Evolutionary conservation across 129 eudicot genomes (phyloP), one percentile per base, ranked within the genome.

Genomic region (Tanacetum coccineum): DNA sequence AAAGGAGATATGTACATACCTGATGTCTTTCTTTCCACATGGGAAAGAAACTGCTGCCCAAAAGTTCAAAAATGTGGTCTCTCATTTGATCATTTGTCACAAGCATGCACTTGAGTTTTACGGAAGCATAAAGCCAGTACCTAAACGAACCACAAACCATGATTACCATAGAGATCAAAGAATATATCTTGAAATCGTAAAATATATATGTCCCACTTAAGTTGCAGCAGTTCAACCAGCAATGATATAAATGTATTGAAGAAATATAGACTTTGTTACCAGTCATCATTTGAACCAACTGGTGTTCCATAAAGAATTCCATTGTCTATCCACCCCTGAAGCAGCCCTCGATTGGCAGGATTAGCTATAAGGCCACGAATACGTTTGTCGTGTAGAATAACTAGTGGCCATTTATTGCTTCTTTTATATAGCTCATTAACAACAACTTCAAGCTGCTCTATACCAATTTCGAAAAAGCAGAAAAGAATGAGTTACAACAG

Each of bases 1-100:
- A 47, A 20, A 30, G 17, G 66, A 22, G 25, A 0, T 22, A 22
- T 22, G 25, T 22, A 22, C 25, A 22, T 22, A 22, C 97, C 79
- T 87, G 98, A 77, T 93, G 98, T 74, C 95, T 82, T 79, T 89
- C 98, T 72, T 88, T 93, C 98, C 98, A 93, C 84, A 80, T 81
- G 59, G 79, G 79, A 74, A 93, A 88, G 71, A 89, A 84, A 65
- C 76, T 82, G 80, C 92, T 75, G 22, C 98, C 98, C 20, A 93
- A 66, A 62, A 93, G 98, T 74, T 93, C 32, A 4, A 3, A 28
- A 28, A 28, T 28, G 32, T 28, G 32, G 32, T 3, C 32, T 28
- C 32, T 28, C 4, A 28, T 28, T 4, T 28, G 32, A 28, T 28
- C 32, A 4, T 28, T 28, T 28, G 32, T 28, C 32, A 28, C 32